Base-by-base conservation (phyloP, 1,139 yeast genomes). In the Yamadazyma taylorii region DNA sequence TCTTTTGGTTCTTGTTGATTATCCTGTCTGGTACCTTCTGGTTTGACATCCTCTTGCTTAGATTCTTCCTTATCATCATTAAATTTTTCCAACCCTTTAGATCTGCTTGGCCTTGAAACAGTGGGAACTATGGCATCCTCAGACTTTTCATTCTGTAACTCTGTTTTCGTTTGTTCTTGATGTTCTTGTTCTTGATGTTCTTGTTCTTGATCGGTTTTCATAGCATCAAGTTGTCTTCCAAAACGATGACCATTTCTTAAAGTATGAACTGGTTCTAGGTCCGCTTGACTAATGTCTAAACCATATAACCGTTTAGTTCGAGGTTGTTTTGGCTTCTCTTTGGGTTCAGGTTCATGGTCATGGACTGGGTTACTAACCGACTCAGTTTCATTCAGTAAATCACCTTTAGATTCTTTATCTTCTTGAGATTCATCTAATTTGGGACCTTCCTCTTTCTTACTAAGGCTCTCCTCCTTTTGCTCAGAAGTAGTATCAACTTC, bases 161-260 rank as follows among this genome's bases (percentile, higher is more conserved):
- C 17, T 24, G 17, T 12, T 6, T 15, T 13, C 11, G 33, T 24
- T 15, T 16, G 22, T 22, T 14, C 30, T n/a, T 10, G 24, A 16
- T 10, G 24, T 6, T 26, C 31, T 24, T 34, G 24, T 17, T 17
- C 10, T 25, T 25, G 29, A 22, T 11, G 23, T 13, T 22, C 26
- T 14, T 27, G 30, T 19, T 23, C 29, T 25, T 26, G 21, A 6
- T 6, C 21, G 16, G 21, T 19, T 8, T 19, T 8, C 21, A 19
- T 19, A 19, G 21, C 21, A 19, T 5, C 21, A 19, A 8, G 5
- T 12, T 12, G 19, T 24, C 23, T 30, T 3, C 61, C 61, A 40
- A 42, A 56, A 3, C 21, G 41, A 28, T 51, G 51, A 3, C 61
- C 61, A 42, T 55, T 57, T 36, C 63, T 43, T 19, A 59, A 39